Percentiles rank a stretch among this genome's conserved stretches.
phyloP scores from a whole-genome alignment of 192 early-diverging fungal genomes.

The Diversispora eburnea region DNA sequence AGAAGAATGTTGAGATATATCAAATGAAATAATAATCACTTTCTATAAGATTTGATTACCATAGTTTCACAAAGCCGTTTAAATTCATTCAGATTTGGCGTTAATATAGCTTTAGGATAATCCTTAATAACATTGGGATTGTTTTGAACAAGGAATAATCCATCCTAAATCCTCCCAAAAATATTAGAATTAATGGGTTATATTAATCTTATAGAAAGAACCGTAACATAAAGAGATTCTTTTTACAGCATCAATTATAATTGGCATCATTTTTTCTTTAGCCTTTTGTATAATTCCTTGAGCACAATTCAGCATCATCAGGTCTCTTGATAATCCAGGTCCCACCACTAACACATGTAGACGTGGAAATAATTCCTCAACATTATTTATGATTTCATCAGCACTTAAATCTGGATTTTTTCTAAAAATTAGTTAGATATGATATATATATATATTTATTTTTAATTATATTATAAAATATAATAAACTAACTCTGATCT shows the following conservation, averaged over 20 bases:
- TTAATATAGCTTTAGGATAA: slow-evolving; percentile 73
- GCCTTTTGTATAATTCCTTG: slow-evolving; percentile 67
- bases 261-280: slow-evolving; percentile 51
- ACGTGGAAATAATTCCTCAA: slow-evolving; percentile 55
- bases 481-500: slow-evolving; percentile 32
- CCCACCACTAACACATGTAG: slow-evolving; percentile 87
- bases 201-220: neutral
- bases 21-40: neutral
- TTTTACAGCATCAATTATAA: slow-evolving; percentile 90
- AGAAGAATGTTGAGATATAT: neutral
- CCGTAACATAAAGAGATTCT: neutral
- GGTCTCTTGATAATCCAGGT: slow-evolving; percentile 84
- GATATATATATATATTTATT: slow-evolving; percentile 11
- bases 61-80: slow-evolving; percentile 63
- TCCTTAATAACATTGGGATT: slow-evolving; percentile 67
- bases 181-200: neutral
- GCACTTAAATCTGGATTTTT: slow-evolving; percentile 6
- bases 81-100: slow-evolving; percentile 89
- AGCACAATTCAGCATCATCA: slow-evolving; percentile 61
- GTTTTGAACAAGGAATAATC: slow-evolving; percentile 69
- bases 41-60: slow-evolving; percentile 28
- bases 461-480: neutral
- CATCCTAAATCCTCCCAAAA: slow-evolving; percentile 58
- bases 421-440: neutral
- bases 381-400: slow-evolving; percentile 45